phyloP scores from a whole-genome alignment of 2,329 filamentous ascomycete genomes.

The Hymenoscyphus repandus region DNA sequence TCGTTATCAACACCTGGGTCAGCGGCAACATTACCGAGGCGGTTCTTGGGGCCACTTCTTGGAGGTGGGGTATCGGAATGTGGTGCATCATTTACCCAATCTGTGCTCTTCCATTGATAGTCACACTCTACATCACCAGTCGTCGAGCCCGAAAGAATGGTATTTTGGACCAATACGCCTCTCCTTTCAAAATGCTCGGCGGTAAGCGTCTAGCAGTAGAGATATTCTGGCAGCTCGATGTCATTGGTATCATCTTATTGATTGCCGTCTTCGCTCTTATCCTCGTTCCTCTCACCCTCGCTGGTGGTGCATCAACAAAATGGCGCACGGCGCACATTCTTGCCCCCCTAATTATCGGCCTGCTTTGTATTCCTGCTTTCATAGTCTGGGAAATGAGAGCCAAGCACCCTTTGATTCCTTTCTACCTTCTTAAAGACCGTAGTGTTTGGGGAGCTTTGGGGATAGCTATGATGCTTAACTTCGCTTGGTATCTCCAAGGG shows the following conservation, averaged over 20 bases:
- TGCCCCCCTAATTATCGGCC: conserved; percentile 53
- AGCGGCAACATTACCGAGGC: conserved; percentile 50
- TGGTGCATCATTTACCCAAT: conserved; percentile 25
- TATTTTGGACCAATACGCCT: conserved; percentile 39
- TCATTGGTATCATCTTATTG: conserved; percentile 43
- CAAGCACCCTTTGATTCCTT: conserved; percentile 48
- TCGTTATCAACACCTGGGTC: conserved; percentile 60
- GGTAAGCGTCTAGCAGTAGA: conserved; percentile 32
- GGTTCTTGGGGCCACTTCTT: conserved; percentile 45
- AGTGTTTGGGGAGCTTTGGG: conserved; percentile 59
- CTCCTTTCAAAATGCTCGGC: conserved; percentile 40
- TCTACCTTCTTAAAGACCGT: conserved; percentile 56
- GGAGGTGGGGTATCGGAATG: conserved; percentile 49
- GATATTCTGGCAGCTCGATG: conserved; percentile 53
- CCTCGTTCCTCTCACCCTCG: conserved; percentile 48
- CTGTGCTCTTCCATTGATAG: conserved; percentile 37
- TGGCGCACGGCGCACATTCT: conserved; percentile 60
- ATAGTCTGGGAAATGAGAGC: conserved; percentile 50
- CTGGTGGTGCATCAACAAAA: conserved; percentile 41
- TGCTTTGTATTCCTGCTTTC: conserved; percentile 50
- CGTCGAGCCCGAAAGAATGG: conserved; percentile 42
- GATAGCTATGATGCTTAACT: conserved; percentile 52
- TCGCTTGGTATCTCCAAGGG: conserved; percentile 57
- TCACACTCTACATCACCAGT: conserved; percentile 19
- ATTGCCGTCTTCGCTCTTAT: conserved; percentile 43